Evolutionary conservation across 1,139 yeast genomes (phyloP).

Genomic region (Yamadazyma sp.): DNA sequence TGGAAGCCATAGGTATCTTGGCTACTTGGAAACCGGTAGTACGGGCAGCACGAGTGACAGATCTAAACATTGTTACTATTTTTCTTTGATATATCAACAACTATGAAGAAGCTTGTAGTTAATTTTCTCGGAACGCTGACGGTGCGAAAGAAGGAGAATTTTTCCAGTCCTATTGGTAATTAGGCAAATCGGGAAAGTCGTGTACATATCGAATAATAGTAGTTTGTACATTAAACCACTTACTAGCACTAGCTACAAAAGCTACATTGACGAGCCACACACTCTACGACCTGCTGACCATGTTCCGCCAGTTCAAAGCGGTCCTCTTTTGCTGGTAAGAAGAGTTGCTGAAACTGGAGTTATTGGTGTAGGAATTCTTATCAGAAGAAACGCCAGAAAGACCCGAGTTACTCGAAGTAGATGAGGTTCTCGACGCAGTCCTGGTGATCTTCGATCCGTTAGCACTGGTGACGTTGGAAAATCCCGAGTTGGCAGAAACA

Average conservation of each 20-base stretch:
- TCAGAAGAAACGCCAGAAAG: conserved; percentile 23
- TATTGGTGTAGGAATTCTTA: conserved; percentile 13
- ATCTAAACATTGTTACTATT: conserved; percentile 34
- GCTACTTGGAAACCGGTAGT: conserved; percentile 22
- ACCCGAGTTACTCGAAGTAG: conserved; percentile 32
- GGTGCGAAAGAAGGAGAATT: conserved; percentile 1
- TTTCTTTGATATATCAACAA: background rate
- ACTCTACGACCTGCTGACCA: conserved; percentile 8
- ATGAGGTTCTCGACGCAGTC: conserved; percentile 29
- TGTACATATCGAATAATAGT: too few relatives aligned
- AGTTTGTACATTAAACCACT: too few relatives aligned
- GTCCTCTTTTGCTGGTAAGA: conserved; percentile 36
- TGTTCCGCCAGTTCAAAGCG: conserved; percentile 48
- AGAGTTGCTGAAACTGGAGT: conserved; percentile 10
- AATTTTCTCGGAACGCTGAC: background rate
- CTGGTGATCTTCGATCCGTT: conserved; percentile 28
- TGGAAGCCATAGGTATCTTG: conserved; percentile 28
- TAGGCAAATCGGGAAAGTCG: too few relatives aligned
- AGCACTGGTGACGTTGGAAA: conserved; percentile 16
- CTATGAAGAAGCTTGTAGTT: background rate
- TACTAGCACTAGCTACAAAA: too few relatives aligned
- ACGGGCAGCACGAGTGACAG: conserved; percentile 41
- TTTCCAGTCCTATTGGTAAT: background rate
- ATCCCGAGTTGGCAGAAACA: conserved; percentile 16
- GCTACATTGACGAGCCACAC: background rate